Evolutionary conservation across 2,329 filamentous ascomycete species (phyloP), one percentile per base, ranked within the genome.

Genomic region (Xylariales sp.): DNA sequence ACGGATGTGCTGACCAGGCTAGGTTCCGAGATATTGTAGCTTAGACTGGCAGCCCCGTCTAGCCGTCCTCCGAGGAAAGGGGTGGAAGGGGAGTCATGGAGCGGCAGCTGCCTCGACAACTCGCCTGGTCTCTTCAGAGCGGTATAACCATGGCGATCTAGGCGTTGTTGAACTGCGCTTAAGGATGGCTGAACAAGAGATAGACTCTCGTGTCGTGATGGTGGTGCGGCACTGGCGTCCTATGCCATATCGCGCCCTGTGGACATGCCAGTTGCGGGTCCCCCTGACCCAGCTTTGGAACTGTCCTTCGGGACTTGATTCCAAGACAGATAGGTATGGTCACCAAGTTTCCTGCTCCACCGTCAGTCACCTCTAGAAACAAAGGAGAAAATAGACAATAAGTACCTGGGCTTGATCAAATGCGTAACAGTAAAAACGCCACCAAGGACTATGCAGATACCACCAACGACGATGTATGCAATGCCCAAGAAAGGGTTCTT

Each of bases 251-350:
- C 74, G 48, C 84, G 78, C 45, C 82, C 80, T 18, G 71, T 69
- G 20, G 73, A 69, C 55, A 70, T 61, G 46, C 66, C 72, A 11
- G 68, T 62, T 42, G 61, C 56, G 19, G 68, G 62, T 25, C 65
- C 64, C 8, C 58, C 57, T 12, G 64, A 55, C 46, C 62, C 64
- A 52, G 58, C 53, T 42, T 60, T 60, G 35, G 52, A 56, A 1
- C 66, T 68, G 44, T 80, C 79, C 62, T 97, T 96, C 93, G 93
- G 98, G 19, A 67, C 68, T 44, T 80, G 79, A 63, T 97, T 96
- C 93, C 93, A 98, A 18, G 88, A 93, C 36, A 98, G 76, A 62
- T 98, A 97, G 7, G 89, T 96, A 65, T 97, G 93, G 63, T 98
- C 93, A 47, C 93, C 93, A 31, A 98, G 78, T 85, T 97, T 98